Conservation (phyloP, 805 yeast species). For the Lachancea thermotolerans region DNA sequence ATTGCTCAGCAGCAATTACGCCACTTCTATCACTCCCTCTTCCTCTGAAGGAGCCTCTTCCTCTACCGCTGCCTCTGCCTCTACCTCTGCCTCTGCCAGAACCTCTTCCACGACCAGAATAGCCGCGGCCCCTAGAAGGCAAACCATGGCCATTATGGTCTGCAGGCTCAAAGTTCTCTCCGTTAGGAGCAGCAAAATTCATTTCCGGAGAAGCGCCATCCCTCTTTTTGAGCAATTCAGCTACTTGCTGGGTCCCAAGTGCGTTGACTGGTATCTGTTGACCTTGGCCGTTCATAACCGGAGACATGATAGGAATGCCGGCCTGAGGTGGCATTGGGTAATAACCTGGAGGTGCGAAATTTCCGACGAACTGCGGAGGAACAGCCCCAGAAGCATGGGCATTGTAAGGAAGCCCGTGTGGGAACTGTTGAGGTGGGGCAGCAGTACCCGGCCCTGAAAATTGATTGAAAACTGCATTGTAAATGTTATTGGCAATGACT, state of each 20-base stretch:
- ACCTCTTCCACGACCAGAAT: conserved; percentile 5
- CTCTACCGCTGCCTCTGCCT: conserved; percentile 9
- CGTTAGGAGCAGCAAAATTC: too few species aligned
- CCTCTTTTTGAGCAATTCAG: background rate
- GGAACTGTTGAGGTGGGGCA: conserved; percentile 4
- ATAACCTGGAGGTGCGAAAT: conserved; percentile 8
- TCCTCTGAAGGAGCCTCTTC: background rate
- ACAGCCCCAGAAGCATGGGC: conserved; percentile 2
- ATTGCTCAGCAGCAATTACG: too few species aligned
- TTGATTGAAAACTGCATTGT: conserved; percentile 31
- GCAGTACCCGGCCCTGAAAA: conserved; percentile 15
- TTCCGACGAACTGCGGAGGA: conserved; percentile 9
- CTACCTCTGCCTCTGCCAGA: conserved; percentile 9
- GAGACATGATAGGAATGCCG: background rate
- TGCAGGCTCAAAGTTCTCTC: too few species aligned
- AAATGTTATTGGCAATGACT: conserved; percentile 27
- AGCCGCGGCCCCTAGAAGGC: background rate
- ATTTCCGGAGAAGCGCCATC: background rate
- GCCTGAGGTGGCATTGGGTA: conserved; percentile 1
- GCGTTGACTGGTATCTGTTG: background rate
- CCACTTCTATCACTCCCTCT: too few species aligned
- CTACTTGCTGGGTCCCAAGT: background rate
- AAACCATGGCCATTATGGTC: too few species aligned
- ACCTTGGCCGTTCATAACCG: background rate
- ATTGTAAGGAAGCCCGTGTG: conserved; percentile 9